Base-by-base conservation (phyloP, 768 basidiomycete species). In the Kwoniella shandongensis region DNA sequence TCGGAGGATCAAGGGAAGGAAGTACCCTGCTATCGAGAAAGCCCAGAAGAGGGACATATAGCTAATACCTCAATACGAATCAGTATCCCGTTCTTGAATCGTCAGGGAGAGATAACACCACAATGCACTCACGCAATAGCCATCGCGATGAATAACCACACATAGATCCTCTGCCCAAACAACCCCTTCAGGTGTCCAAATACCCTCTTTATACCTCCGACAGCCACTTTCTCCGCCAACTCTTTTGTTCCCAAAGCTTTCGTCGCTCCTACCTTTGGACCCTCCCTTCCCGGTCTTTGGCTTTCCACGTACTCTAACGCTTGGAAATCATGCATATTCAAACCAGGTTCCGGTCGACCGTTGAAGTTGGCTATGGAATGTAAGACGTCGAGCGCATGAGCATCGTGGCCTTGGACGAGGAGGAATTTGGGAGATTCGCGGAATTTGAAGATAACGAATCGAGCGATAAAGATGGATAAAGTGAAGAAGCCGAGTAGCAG, bases 371-470 rank as follows among this genome's bases (percentile, higher is more conserved):
- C 76, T 35, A 79, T 74, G 2, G 54, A 53, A 57, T 75, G 59
- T 12, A 79, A 41, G 20, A 79, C 76, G 17, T 76, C 72, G 22
- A 85, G 71, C 4, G 84, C 84, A 32, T 84, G 81, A 44, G 78
- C 77, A 62, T 86, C 84, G 36, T 81, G 81, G 17, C 83, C 83
- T 66, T 83, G 81, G 1, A 80, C 80, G 18, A 84, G 75, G 32
- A 85, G 79, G 68, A 80, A 86, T 66, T 85, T 85, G 6, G 84
- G 81, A 0, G 83, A 83, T 71, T 85, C 85, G 56, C 83, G 81
- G 39, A 85, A 76, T 61, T 80, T 80, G 62, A 86, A 85, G 18
- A 84, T 71, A 45, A 82, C 66, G 74, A 82, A 84, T 17, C 84
- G 83, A 54, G 79, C 55, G 50, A 83, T 61, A 70, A 83, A 85